These are phyloP conservation scores for Potentilla sterilis DNA, from an alignment of 306 rosid species.

Conservation along the genomic window DNA sequence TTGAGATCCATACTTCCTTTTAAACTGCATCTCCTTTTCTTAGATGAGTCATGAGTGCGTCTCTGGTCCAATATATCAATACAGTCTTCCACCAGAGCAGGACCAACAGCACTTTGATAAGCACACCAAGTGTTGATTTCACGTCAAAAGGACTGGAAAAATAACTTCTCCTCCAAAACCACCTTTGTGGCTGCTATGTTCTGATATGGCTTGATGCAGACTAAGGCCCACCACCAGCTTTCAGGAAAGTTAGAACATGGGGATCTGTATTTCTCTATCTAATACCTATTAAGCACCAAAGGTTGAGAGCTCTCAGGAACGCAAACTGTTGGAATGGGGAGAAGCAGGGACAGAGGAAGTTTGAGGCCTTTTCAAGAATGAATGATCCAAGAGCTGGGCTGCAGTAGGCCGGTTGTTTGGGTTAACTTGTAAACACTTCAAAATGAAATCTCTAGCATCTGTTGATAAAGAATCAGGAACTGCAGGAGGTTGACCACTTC, in stretches of 20 bases:
- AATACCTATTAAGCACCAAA: neutral
- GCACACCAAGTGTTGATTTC: neutral
- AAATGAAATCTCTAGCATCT: constrained; percentile 71
- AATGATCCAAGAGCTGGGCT: constrained; percentile 59
- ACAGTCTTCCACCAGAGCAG: neutral
- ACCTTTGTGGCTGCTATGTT: neutral
- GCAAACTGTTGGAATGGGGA: constrained; percentile 31
- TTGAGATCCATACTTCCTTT: neutral
- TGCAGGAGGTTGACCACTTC: constrained; percentile 68
- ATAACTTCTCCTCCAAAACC: neutral
- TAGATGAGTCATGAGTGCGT: neutral
- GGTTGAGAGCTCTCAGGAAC: neutral
- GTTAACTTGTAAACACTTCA: constrained; percentile 67
- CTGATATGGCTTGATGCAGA: neutral
- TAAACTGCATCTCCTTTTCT: neutral
- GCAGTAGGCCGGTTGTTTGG: constrained; percentile 69
- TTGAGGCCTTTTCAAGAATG: constrained; percentile 64
- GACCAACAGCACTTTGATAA: neutral
- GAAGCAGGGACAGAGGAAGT: constrained; percentile 60
- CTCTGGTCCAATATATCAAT: neutral
- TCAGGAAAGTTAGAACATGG: neutral
- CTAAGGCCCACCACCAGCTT: neutral
- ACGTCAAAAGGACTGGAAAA: neutral
- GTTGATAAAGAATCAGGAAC: constrained; percentile 67
- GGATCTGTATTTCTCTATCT: neutral